Base-by-base conservation (phyloP, 345 rosid species). In the Psidium friedrichsthalianum region DNA sequence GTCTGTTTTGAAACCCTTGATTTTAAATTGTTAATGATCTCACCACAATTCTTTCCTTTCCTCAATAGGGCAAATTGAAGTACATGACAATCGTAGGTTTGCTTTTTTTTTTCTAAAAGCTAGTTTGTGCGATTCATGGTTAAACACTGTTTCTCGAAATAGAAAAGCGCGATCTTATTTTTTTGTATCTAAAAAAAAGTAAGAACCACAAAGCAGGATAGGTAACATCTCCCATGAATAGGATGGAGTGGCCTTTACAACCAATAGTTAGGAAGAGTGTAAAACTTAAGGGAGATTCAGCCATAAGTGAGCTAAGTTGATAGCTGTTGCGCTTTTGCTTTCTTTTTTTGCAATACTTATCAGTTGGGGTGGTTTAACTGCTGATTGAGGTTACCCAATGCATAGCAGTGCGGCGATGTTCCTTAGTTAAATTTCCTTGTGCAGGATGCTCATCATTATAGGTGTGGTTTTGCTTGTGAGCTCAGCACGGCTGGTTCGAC, bases 381-480 rank as follows among this genome's bases (percentile, higher is more conserved):
- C 78, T 18, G 12, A 0, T 69, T 32, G 44, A 69, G 22, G 24
- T 64, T 69, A 32, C 78, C 24, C n/a, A 69, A 69, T 32, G 44
- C 24, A 32, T 64, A 16, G 44, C n/a, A 18, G 12, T 16, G 1
- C 6, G 6, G 20, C n/a, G n/a, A n/a, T n/a, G n/a, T 64, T 69
- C 44, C 78, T 32, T 8, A 16, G 1, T 40, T 69, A 69, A 36
- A n/a, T 22, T 82, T 55, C 76, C 25, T 55, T 53, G 85, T 85
- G 88, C 93, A 96, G n/a, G 98, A 82, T 94, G 86, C 92, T 94
- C 76, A 96, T 96, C 81, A 89, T 94, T 87, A 56, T 88, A 44
- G 98, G 98, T 84, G 96, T 94, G 29, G 84, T 95, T 85, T 89
- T 95, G 86, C 98, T 95, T 18, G 96, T 94, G 87, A 92, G 94